Evolutionary conservation across 352 stramenopile species (phyloP), one percentile per base, ranked within the genome.

Genomic region (Phytophthora rubi): DNA sequence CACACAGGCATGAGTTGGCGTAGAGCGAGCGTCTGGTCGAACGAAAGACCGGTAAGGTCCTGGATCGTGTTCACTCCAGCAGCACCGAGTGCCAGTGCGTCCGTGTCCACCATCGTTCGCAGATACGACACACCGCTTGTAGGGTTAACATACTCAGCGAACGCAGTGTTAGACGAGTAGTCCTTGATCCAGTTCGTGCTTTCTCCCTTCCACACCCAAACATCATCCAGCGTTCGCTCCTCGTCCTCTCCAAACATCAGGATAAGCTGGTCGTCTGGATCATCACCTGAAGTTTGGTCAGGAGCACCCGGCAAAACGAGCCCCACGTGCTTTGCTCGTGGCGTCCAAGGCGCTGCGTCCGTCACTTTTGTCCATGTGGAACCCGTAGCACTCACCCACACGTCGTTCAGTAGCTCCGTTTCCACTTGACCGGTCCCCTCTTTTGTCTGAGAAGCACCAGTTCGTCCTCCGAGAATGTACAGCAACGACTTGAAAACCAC

Each of bases 61-160:
- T 65, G 53, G 61, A 98, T 91, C 32, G 82, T 92, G 9, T 81
- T 71, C 30, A 99, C 77, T 15, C 90, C 88, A 7, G 74, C 79
- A 32, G 51, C 54, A 42, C 80, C 62, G 42, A 98, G 79, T 6
- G 73, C 68, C 1, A 62, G n/a, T 6, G 88, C 79, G 54, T 97
- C 73, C 0, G 72, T 49, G 28, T 75, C 62, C 4, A 73, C 82
- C 60, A 97, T 86, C 18, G 74, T 81, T 33, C 68, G 73, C 12
- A 93, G 53, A 55, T 79, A 83, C 3, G 70, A 62, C 44, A 93
- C 80, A 53, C 77, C 70, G 47, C 82, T 89, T 26, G 65, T 76
- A 0, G 79, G 70, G 10, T 70, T 68, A 52, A 92, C 62, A 58
- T 92, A 93, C 28, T 75, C 69, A 2, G 58, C 60, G 0, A 69